Evolutionary conservation across 2,329 filamentous ascomycete species (phyloP), one percentile per base, ranked within the genome.

Genomic region (Aspergillus oerlinghausenensis): DNA sequence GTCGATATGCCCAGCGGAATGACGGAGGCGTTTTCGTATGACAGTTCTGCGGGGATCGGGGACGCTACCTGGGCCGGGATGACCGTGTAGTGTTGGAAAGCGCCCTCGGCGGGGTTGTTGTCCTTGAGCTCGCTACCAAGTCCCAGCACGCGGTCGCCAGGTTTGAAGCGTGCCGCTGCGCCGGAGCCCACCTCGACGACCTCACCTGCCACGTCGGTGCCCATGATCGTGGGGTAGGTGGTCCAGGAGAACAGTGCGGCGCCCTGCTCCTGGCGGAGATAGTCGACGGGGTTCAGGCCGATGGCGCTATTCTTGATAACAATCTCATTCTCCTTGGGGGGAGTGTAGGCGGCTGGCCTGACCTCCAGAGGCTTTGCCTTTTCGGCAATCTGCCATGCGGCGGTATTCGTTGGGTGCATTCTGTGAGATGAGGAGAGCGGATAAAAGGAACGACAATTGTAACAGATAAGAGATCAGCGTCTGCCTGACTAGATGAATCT

Each of bases 241-340:
- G 70, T 55, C 8, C 65, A 62, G 49, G 71, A 65, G 28, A 70
- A 60, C 49, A 72, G 67, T 7, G 60, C 59, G 10, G 64, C 58
- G 17, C 67, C 67, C n/a, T 61, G 43, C 6, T 57, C 49, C 57
- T 77, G 74, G 11, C 71, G 65, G 19, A 67, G 74, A 68, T 73
- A 73, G 60, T 80, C 77, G 23, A 79, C 68, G 0, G 74, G 72
- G 55, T 79, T 79, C 57, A 80, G 68, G 1, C 74, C 76, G 1
- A 77, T 63, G 4, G 75, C 73, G n/a, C 59, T 57, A 51, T 74
- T 76, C 40, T 70, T 70, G 57, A 80, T 67, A 10, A 77, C 67
- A 23, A 80, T 64, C 54, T 79, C 67, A 29, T 69, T 67, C 0
- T 64, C 55, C 0, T 66, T 67, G 0, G 77, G 71, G n/a, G 65